Evolutionary conservation across 2,329 filamentous ascomycete species (phyloP), one percentile per base, ranked within the genome.

Genomic region (Xylariaceae sp.): DNA sequence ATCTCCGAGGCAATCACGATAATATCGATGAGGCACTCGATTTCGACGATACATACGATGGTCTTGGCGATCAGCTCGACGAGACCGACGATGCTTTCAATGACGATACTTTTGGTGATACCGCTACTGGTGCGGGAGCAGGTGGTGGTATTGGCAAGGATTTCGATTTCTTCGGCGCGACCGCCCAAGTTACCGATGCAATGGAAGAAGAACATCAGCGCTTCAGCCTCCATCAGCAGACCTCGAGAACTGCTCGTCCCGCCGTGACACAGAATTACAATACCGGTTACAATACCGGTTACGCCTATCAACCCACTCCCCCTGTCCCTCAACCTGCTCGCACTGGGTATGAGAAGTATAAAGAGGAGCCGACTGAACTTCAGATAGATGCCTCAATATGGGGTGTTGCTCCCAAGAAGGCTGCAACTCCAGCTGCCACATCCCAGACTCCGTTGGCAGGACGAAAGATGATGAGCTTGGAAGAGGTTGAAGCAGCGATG

Each of bases 11-110:
- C 47, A 81, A 83, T 58, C 83, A 88, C 57, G 85, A 88, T 66
- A 75, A 76, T 48, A 80, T 81, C 65, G 84, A 83, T 60, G 68
- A 70, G 34, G 79, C 78, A 21, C 72, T 82, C 68, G 90, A 98
- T 68, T 99, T 98, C 67, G 95, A 99, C 68, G 92, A 99, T 72
- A 98, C 94, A 33, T 98, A 98, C 73, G 95, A 99, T 75, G 94
- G 94, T 16, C 81, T 99, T 36, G 95, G 92, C 54, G 90, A 96
- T 71, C 87, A 90, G 74, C 87, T 99, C 31, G 88, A 96, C 69
- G 94, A 99, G 73, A 88, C 90, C 17, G 91, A 94, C 69, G 95
- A 99, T 79, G 92, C 85, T 47, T 92, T 97, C 82, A 99, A 99
- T 75, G 92, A 98, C 68, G 95, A 98, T 72, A 99, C 95, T 2